Percentiles rank a stretch among this genome's conserved stretches.
Conservation (phyloP, 2,329 filamentous ascomycete genomes). For the Lachnellula hyalina region DNA sequence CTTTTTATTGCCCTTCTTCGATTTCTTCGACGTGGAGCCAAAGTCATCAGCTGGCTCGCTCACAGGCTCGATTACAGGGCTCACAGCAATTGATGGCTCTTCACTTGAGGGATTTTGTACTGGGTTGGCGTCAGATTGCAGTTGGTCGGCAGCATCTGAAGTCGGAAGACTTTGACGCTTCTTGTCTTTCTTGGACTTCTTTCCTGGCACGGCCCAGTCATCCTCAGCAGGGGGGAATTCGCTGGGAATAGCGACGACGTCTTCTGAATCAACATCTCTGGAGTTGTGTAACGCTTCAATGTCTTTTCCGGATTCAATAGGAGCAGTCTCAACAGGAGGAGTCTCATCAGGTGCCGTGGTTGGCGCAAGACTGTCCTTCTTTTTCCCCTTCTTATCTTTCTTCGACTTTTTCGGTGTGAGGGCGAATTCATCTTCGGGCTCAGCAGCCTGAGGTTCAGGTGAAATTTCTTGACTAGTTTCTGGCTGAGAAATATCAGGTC, state of each 20-base stretch:
- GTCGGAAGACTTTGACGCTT: constrained; percentile 6
- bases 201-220: constrained; percentile 19
- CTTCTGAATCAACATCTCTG: neutral
- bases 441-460: neutral
- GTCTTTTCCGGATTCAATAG: neutral
- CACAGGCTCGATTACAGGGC: neutral
- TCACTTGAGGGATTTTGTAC: neutral
- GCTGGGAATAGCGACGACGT: neutral
- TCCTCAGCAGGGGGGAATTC: neutral
- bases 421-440: constrained; percentile 1
- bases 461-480: neutral
- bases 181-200: constrained; percentile 43
- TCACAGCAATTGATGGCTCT: neutral
- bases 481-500: neutral
- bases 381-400: constrained; percentile 1
- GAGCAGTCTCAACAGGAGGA: neutral
- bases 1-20: constrained; percentile 25
- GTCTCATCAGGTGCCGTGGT: neutral
- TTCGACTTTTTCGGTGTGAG: constrained; percentile 8
- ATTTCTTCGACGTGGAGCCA: constrained; percentile 14
- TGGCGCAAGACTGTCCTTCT: neutral
- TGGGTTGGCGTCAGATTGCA: neutral
- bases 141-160: neutral
- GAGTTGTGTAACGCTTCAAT: neutral
- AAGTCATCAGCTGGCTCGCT: constrained; percentile 3